phyloP scores from a whole-genome alignment of 2,329 filamentous ascomycete species.

The Pestalotiopsis sp. region DNA sequence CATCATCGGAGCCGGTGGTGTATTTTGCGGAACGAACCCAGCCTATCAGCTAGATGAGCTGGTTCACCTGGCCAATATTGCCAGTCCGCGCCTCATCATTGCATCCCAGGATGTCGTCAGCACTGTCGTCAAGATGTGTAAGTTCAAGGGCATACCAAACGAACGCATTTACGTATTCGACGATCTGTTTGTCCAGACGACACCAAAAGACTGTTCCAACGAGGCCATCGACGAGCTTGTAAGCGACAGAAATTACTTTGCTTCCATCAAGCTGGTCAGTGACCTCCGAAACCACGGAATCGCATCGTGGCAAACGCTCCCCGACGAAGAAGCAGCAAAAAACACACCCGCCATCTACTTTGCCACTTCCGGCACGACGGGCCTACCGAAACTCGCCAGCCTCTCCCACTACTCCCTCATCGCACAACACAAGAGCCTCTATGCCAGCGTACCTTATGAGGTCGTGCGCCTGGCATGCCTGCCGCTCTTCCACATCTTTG shows the following conservation, averaged over 20 bases:
- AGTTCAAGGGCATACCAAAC: slow-evolving; percentile 6
- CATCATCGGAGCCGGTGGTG: slow-evolving; percentile 18
- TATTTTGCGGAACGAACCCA: slow-evolving; percentile 8
- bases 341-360: slow-evolving; percentile 7
- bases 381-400: slow-evolving; percentile 8
- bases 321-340: neutral
- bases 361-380: slow-evolving; percentile 8
- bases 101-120: neutral
- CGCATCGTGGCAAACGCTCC: neutral
- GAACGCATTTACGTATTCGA: slow-evolving; percentile 4
- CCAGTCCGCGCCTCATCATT: slow-evolving; percentile 11
- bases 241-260: neutral
- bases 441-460: slow-evolving; percentile 6
- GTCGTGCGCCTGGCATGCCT: neutral
- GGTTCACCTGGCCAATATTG: slow-evolving; percentile 7
- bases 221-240: neutral
- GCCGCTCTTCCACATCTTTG: slow-evolving; percentile 10
- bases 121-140: neutral
- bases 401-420: slow-evolving; percentile 11
- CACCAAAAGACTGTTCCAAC: neutral
- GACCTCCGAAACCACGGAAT: slow-evolving; percentile 6
- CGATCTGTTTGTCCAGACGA: neutral
- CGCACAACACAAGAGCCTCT: neutral
- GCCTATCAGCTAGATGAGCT: slow-evolving; percentile 7
- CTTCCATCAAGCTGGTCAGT: neutral